These are phyloP conservation scores for Daldinia caldariorum DNA, from an alignment of 495 filamentous ascomycete species.

Conservation along the genomic window DNA sequence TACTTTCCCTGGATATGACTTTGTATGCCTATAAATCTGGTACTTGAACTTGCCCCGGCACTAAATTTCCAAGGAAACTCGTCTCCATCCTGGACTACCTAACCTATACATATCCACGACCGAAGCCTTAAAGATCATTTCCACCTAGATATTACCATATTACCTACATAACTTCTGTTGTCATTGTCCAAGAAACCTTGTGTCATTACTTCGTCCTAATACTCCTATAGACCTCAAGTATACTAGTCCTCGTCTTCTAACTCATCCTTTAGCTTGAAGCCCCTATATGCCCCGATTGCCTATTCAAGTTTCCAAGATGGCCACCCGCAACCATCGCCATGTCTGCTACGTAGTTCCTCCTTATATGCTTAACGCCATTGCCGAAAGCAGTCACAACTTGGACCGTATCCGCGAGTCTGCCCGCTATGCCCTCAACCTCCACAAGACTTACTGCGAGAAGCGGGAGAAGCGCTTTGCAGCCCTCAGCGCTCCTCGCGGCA, in stretches of 20 bases:
- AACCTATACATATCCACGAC: constrained; percentile 11
- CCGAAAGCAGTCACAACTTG: constrained; percentile 44
- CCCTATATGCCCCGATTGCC: constrained; percentile 17
- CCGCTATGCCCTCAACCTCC: constrained; percentile 41
- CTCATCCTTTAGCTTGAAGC: background rate
- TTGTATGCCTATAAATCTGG: background rate
- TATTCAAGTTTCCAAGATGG: constrained; percentile 36
- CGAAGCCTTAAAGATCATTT: constrained; percentile 1
- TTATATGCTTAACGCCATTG: constrained; percentile 52
- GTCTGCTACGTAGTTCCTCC: constrained; percentile 54
- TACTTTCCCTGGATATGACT: constrained; percentile 12
- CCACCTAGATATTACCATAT: background rate
- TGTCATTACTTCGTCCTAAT: background rate
- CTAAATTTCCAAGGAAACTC: constrained; percentile 6
- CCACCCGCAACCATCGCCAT: constrained; percentile 28
- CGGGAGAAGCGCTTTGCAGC: constrained; percentile 45
- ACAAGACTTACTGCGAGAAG: constrained; percentile 40
- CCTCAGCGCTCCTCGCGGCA: constrained; percentile 46
- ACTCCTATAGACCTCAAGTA: constrained; percentile 8
- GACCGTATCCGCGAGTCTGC: constrained; percentile 43
- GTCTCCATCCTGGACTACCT: constrained; percentile 7
- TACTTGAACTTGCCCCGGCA: constrained; percentile 8
- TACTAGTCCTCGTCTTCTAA: background rate
- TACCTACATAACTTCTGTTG: background rate
- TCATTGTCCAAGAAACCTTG: background rate